phyloP scores from a whole-genome alignment of 805 yeast species.

The Saturnispora bothae region DNA sequence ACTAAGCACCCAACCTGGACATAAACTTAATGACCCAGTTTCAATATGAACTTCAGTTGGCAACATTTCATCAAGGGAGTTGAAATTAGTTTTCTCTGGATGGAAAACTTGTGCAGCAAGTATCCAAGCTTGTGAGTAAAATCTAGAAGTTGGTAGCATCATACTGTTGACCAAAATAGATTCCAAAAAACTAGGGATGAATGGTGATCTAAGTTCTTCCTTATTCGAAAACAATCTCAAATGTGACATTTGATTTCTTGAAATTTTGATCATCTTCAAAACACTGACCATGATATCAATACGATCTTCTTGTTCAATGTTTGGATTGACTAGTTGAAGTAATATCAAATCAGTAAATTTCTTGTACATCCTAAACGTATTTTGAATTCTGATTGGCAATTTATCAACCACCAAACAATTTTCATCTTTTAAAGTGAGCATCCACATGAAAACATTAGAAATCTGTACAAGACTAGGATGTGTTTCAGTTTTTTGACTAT shows the following conservation, averaged over 20 bases:
- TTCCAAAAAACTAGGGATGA: slow-evolving; percentile 78
- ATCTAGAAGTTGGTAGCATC: slow-evolving; percentile 70
- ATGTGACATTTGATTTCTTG: slow-evolving; percentile 56
- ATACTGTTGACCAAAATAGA: slow-evolving; percentile 65
- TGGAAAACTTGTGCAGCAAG: slow-evolving; percentile 33
- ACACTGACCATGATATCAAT: slow-evolving; percentile 59
- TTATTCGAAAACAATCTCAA: slow-evolving; percentile 33
- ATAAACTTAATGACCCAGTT: slow-evolving; percentile 50
- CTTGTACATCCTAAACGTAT: slow-evolving; percentile 54
- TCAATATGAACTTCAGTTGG: slow-evolving; percentile 4
- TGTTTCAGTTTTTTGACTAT: slow-evolving; percentile 28
- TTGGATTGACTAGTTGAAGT: slow-evolving; percentile 52
- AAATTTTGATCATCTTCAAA: slow-evolving; percentile 52
- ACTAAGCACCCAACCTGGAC: slow-evolving; percentile 86
- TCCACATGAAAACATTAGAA: slow-evolving; percentile 61
- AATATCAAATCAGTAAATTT: slow-evolving; percentile 56
- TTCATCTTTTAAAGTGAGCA: slow-evolving; percentile 44
- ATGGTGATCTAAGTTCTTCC: slow-evolving; percentile 28
- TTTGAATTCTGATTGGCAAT: slow-evolving; percentile 61
- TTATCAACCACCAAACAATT: slow-evolving; percentile 13
- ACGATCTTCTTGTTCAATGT: slow-evolving; percentile 49
- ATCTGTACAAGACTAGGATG: slow-evolving; percentile 50
- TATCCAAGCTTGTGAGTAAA: slow-evolving; percentile 60
- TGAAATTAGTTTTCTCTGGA: slow-evolving; percentile 8
- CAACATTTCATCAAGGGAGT: slow-evolving; percentile 19